Evolutionary conservation across 108 stramenopile genomes (phyloP).

Genomic region (Phaeodactylum tricornutum): DNA sequence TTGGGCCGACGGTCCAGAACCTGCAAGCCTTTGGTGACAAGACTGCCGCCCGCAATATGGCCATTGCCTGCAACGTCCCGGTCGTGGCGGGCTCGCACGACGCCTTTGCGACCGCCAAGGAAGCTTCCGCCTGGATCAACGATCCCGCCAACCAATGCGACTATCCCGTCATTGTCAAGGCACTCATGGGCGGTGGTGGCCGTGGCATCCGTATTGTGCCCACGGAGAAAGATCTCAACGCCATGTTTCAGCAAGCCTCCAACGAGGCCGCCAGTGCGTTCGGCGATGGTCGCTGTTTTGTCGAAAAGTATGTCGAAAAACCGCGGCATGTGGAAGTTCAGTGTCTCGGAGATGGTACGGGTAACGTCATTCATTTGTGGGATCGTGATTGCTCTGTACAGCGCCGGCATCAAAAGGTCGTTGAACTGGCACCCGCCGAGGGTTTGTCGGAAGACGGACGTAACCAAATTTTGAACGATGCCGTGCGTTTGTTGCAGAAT

Average conservation of each 20-base stretch:
- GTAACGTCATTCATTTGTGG: conserved; percentile 86
- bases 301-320: conserved; percentile 86
- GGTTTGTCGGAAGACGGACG: conserved; percentile 62
- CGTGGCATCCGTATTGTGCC: conserved; percentile 89
- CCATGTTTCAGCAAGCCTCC: conserved; percentile 55
- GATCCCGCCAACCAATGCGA: conserved; percentile 61
- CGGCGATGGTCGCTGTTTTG: conserved; percentile 89
- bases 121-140: conserved; percentile 71
- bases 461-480: conserved; percentile 66
- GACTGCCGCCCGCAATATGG: conserved; percentile 82
- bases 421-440: conserved; percentile 89
- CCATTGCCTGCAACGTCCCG: conserved; percentile 74
- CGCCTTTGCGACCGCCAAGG: conserved; percentile 66
- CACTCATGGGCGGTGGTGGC: conserved; percentile 84
- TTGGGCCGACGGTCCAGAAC: conserved; percentile 90
- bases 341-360: conserved; percentile 88
- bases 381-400: conserved; percentile 98
- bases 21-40: conserved; percentile 85
- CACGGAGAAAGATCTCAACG: conserved; percentile 51
- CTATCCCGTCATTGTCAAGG: conserved; percentile 96
- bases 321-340: conserved; percentile 97
- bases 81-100: conserved; percentile 86
- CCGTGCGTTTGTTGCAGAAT: conserved; percentile 45
- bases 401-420: conserved; percentile 96
- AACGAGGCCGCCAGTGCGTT: conserved; percentile 88